Evolutionary conservation across 2,329 filamentous ascomycete species (phyloP).

Genomic region (Didymella segeticola): DNA sequence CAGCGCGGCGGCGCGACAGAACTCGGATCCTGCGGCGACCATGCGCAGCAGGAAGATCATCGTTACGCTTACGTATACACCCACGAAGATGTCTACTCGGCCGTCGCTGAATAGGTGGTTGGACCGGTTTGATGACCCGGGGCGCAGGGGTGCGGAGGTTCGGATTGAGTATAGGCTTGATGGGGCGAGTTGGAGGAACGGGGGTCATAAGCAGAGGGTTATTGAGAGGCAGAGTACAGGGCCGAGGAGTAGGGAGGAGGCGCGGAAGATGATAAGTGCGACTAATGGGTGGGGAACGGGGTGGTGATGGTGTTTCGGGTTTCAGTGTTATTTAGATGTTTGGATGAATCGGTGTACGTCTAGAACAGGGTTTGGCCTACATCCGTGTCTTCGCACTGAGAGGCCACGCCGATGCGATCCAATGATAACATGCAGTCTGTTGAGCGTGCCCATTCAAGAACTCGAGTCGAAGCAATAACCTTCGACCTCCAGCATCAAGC

Average conservation of each 20-base stretch:
- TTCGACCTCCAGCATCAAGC: no score
- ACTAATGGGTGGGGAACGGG: not conserved
- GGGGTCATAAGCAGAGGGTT: slow-evolving; percentile 5
- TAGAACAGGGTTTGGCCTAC: no score
- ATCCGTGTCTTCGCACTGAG: no score
- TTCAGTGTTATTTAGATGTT: not conserved
- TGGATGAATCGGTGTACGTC: no score
- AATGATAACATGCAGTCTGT: no score
- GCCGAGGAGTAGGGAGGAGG: not conserved
- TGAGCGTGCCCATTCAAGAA: no score
- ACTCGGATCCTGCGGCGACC: not conserved
- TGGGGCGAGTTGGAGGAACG: not conserved
- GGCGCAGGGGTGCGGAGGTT: slow-evolving; percentile 14
- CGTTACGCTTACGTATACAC: slow-evolving; percentile 11
- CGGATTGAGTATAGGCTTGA: slow-evolving; percentile 11
- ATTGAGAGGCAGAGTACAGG: not conserved
- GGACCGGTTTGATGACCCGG: slow-evolving; percentile 15
- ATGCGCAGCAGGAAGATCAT: not conserved
- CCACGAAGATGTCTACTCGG: slow-evolving; percentile 10
- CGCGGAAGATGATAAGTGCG: not conserved
- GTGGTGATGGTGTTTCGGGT: not conserved
- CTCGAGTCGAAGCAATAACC: no score
- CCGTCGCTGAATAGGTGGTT: slow-evolving; percentile 20
- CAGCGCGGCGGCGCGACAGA: not conserved
- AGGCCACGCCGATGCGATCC: no score